phyloP scores from a whole-genome alignment of 805 yeast genomes.

The Torulaspora delbrueckii region DNA sequence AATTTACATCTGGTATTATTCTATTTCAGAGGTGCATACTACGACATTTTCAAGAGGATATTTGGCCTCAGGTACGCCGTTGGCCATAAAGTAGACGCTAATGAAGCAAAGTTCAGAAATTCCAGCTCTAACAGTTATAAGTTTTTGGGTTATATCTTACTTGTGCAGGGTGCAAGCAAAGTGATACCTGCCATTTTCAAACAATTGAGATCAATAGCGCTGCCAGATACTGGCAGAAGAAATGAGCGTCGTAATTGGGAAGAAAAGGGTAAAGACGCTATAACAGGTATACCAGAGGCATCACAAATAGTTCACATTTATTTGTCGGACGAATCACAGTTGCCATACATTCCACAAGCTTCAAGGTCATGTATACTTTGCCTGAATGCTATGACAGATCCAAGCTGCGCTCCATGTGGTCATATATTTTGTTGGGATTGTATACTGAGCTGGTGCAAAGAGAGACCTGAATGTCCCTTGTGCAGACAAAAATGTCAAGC shows the following conservation, averaged over 20 bases:
- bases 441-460: constrained; percentile 83
- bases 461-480: constrained; percentile 83
- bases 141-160: constrained; percentile 59
- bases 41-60: constrained; percentile 68
- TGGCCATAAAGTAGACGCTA: constrained; percentile 51
- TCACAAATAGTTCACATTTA: constrained; percentile 37
- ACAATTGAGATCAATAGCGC: constrained; percentile 2
- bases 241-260: not conserved
- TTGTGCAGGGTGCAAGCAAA: constrained; percentile 40
- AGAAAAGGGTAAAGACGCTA: not conserved
- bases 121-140: constrained; percentile 53
- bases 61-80: constrained; percentile 76
- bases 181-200: constrained; percentile 6
- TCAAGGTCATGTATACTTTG: constrained; percentile 84
- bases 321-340: constrained; percentile 48
- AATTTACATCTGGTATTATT: constrained; percentile 76
- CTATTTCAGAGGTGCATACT: constrained; percentile 78
- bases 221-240: not conserved
- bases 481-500: constrained; percentile 62
- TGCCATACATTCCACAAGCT: constrained; percentile 64
- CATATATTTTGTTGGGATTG: constrained; percentile 93
- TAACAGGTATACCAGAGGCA: constrained; percentile 12
- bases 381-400: constrained; percentile 70
- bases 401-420: constrained; percentile 86
- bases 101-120: constrained; percentile 33